Conservation (phyloP, 805 yeast species). For the Suhomyces kilbournensis region DNA sequence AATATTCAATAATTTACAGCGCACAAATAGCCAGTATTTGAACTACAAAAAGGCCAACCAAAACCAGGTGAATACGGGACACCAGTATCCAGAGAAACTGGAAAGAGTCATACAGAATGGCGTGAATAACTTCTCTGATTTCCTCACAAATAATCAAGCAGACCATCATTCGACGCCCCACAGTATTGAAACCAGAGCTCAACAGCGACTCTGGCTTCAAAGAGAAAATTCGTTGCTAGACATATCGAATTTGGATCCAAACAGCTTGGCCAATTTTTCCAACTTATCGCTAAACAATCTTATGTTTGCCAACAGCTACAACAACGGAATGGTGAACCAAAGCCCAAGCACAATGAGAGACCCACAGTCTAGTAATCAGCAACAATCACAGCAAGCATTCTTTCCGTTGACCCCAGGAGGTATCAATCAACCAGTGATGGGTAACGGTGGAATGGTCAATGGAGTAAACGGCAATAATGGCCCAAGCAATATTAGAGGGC, state of each 20-base stretch:
- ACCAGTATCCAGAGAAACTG: constrained; percentile 4
- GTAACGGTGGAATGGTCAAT: not conserved
- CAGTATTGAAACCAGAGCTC: constrained; percentile 63
- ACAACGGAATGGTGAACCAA: constrained; percentile 8
- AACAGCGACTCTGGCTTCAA: constrained; percentile 81
- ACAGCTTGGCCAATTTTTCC: constrained; percentile 34
- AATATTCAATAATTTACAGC: constrained; percentile 39
- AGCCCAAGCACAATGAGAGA: constrained; percentile 14
- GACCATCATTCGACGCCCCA: constrained; percentile 8
- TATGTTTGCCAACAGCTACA: constrained; percentile 35
- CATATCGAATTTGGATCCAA: constrained; percentile 35
- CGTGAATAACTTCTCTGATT: constrained; percentile 31
- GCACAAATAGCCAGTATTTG: constrained; percentile 36
- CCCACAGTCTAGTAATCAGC: constrained; percentile 8
- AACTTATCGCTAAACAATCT: constrained; percentile 37
- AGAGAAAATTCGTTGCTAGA: constrained; percentile 71
- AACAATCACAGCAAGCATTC: constrained; percentile 2
- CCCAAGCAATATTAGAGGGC: not conserved
- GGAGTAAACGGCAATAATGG: not conserved
- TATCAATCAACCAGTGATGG: constrained; percentile 1
- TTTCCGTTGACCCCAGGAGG: constrained; percentile 10
- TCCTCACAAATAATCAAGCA: constrained; percentile 16
- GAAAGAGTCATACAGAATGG: constrained; percentile 14
- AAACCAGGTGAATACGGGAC: not conserved
- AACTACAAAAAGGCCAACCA: constrained; percentile 19